Evolutionary conservation across 345 rosid genomes (phyloP).

Genomic region (Combretum micranthum): DNA sequence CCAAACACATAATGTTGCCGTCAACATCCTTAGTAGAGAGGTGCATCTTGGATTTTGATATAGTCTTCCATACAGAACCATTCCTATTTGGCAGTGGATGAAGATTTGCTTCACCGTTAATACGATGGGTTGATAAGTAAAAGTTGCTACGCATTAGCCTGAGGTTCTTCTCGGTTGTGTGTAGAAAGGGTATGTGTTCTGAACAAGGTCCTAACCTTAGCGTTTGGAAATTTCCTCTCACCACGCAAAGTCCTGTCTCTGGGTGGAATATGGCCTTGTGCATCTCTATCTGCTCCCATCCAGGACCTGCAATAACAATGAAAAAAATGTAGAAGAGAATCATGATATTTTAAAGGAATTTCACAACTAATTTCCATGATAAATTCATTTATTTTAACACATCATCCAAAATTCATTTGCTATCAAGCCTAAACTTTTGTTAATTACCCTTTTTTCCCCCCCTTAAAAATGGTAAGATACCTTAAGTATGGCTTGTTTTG

Average conservation of each 20-base stretch:
- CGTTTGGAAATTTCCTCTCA: neutral
- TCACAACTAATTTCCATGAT: too few relatives aligned
- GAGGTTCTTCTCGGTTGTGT: slow-evolving; percentile 2
- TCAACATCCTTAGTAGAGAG: slow-evolving; percentile 35
- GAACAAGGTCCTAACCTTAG: slow-evolving; percentile 4
- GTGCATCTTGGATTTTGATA: slow-evolving; percentile 68
- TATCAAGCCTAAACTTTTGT: too few relatives aligned
- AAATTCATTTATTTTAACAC: too few relatives aligned
- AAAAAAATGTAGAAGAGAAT: neutral
- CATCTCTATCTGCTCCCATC: neutral
- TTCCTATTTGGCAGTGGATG: too few relatives aligned
- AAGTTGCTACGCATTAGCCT: slow-evolving; percentile 1
- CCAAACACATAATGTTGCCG: slow-evolving; percentile 48
- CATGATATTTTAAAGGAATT: too few relatives aligned
- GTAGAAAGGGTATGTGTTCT: slow-evolving; percentile 2
- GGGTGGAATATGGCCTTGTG: slow-evolving; percentile 20
- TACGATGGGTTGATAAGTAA: slow-evolving; percentile 1
- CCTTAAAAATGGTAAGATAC: too few relatives aligned
- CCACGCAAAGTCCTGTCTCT: slow-evolving; percentile 13
- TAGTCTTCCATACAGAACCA: slow-evolving; percentile 34
- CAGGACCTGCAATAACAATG: slow-evolving; percentile 13
- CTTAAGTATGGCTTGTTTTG: too few relatives aligned
- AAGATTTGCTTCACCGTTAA: neutral
- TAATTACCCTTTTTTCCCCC: too few relatives aligned
- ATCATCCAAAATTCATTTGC: too few relatives aligned